Base-by-base conservation (phyloP, 495 filamentous ascomycete species). In the Penicillium parvum region DNA sequence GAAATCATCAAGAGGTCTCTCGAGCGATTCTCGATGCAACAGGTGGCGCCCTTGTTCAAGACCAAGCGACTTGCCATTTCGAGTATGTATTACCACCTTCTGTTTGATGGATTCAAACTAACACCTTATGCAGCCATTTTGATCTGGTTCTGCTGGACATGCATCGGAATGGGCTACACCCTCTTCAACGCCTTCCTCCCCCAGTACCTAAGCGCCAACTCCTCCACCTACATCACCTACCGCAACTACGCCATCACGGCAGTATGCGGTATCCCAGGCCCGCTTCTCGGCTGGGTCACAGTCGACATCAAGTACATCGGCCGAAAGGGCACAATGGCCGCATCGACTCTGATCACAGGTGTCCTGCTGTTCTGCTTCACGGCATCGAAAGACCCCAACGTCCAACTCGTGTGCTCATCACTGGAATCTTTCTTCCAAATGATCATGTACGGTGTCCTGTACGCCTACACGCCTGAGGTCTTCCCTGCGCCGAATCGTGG, bases 381-480 rank as follows among this genome's bases (percentile, higher is more conserved):
- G 0, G 46, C 65, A 1, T 60, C 68, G 1, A 62, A 50, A 7
- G 58, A 71, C 28, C 46, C 69, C 7, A 64, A 66, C 23, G 52
- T 59, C n/a, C 68, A 75, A 35, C 65, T 78, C 12, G 64, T 60
- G 5, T 77, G 73, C 50, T 65, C 56, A 6, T 66, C 67, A 6
- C 45, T 76, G 10, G 65, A 75, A 28, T 68, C 73, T 9, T 75
- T 78, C 55, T 73, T 76, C 61, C 68, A 78, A 56, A 74, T 75
- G 43, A 66, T 72, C 44, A 76, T 72, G 66, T 74, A 77, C 38
- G 75, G 73, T 11, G 73, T 78, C 1, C 40, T 81, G 3, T 77
- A 76, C 40, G 68, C 69, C 10, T 77, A 77, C 49, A 80, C 77
- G 0, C 73, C 76, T 1, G 78, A 81, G 40, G 65, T 79, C 2